Conservation (phyloP, 371 early-diverging fungal species). For the Dichotomocladium elegans region DNA sequence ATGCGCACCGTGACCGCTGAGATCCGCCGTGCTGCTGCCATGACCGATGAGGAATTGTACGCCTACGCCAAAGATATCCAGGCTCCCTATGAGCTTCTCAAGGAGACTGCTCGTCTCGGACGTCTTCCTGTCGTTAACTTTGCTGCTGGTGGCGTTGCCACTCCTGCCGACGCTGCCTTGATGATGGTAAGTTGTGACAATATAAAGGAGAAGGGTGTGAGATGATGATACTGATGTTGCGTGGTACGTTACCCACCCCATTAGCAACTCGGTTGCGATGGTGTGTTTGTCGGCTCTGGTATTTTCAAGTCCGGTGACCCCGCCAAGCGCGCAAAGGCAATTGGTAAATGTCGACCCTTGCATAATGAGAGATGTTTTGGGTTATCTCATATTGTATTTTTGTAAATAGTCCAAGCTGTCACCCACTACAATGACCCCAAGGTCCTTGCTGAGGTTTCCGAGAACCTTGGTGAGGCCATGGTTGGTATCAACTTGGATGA, state of each 20-base stretch:
- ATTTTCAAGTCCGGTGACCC: conserved; percentile 95
- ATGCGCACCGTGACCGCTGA: conserved; percentile 83
- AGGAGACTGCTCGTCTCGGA: conserved; percentile 84
- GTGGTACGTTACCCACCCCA: no score
- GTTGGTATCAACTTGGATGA: conserved; percentile 89
- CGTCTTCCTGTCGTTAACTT: conserved; percentile 97
- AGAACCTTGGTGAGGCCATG: conserved; percentile 95
- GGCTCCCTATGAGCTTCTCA: conserved; percentile 85
- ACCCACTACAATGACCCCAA: conserved; percentile 90
- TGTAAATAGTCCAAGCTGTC: conserved; percentile 79
- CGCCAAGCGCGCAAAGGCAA: conserved; percentile 93
- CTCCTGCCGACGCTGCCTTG: conserved; percentile 95
- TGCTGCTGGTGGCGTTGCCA: conserved; percentile 96
- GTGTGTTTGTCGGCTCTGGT: conserved; percentile 90
- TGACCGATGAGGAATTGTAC: conserved; percentile 72
- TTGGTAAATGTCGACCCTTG: conserved; percentile 33
- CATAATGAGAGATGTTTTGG: neutral
- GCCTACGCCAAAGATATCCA: conserved; percentile 93
- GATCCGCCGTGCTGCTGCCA: conserved; percentile 73
- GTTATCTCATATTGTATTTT: neutral
- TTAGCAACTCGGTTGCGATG: conserved; percentile 93
- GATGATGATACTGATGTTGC: neutral
- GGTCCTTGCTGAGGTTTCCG: conserved; percentile 87
- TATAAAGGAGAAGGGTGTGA: neutral
- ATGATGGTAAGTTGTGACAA: conserved; percentile 70